Conservation (phyloP, 1,284 basidiomycete genomes). For the Pseudozyma flocculosa region DNA sequence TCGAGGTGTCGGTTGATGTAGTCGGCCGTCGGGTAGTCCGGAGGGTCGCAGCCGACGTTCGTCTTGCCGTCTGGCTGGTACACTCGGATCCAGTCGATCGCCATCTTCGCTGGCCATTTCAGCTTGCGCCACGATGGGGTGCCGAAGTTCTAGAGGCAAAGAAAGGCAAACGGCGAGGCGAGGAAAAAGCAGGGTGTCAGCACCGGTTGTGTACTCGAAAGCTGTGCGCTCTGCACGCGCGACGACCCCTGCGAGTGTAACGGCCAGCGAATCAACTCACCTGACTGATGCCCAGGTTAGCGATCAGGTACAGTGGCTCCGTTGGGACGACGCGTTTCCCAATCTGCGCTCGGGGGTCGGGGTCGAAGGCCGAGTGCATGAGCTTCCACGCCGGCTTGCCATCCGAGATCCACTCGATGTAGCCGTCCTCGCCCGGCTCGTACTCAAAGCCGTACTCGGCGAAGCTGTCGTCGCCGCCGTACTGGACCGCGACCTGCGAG, state of each 20-base stretch:
- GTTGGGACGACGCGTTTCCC: conserved; percentile 36
- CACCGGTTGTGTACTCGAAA: too few species aligned
- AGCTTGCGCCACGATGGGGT: conserved; percentile 27
- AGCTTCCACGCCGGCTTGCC: conserved; percentile 60
- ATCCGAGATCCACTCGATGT: conserved; percentile 67
- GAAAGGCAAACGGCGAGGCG: too few species aligned
- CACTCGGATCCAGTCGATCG: conserved; percentile 40
- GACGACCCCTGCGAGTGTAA: too few species aligned
- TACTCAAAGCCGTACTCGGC: conserved; percentile 57
- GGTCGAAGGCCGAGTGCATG: conserved; percentile 69
- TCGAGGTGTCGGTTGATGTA: conserved; percentile 61
- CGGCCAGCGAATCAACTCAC: too few species aligned
- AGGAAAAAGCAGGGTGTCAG: too few species aligned
- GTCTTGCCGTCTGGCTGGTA: conserved; percentile 36
- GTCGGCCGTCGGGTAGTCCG: conserved; percentile 63
- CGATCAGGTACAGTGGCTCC: conserved; percentile 45
- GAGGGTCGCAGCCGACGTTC: conserved; percentile 48
- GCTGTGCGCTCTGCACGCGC: too few species aligned
- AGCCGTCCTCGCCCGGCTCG: conserved; percentile 63
- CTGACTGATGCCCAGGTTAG: conserved; percentile 47
- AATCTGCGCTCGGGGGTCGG: conserved; percentile 61
- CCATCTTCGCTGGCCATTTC: conserved; percentile 35
- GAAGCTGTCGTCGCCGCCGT: conserved; percentile 33
- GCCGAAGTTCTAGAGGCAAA: conserved; percentile 21
- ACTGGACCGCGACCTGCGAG: conserved; percentile 45